phyloP scores from a whole-genome alignment of 1,139 yeast species.

The Protomyces pachydermus region DNA sequence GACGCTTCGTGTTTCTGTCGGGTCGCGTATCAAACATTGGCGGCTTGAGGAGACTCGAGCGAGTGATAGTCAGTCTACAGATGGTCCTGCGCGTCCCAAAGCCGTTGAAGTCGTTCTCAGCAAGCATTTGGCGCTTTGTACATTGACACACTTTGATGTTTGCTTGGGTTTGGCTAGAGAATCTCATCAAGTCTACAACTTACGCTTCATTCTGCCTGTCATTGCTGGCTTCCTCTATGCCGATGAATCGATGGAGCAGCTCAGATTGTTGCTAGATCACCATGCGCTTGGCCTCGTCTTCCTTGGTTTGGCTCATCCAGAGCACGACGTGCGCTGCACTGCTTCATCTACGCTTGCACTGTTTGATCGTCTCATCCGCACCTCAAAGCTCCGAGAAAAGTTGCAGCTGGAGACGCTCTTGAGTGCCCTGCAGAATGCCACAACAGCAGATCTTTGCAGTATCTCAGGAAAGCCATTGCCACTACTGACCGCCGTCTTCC shows the following conservation, averaged over 20 bases:
- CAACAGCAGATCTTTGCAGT: background rate
- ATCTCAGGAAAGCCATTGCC: conserved; percentile 4
- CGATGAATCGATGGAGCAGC: conserved; percentile 14
- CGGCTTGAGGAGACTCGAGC: conserved; percentile 2
- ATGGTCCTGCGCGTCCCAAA: background rate
- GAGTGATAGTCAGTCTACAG: background rate
- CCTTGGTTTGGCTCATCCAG: conserved; percentile 24
- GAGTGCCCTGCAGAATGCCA: conserved; percentile 5
- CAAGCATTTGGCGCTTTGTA: background rate
- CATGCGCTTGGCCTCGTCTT: conserved; percentile 26
- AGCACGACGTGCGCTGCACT: conserved; percentile 9
- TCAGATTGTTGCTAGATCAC: conserved; percentile 17
- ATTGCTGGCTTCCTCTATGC: conserved; percentile 23
- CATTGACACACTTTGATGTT: background rate
- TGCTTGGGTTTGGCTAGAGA: background rate
- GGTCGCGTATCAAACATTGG: conserved; percentile 12
- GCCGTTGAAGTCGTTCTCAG: conserved; percentile 1
- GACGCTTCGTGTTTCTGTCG: conserved; percentile 1
- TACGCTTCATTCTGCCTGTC: conserved; percentile 31
- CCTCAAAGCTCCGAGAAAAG: conserved; percentile 25
- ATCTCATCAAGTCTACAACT: conserved; percentile 28
- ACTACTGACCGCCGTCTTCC: conserved; percentile 23
- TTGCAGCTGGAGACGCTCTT: conserved; percentile 23
- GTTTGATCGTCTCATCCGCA: conserved; percentile 1
- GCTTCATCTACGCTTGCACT: conserved; percentile 17